Percentiles rank a stretch among this genome's conserved stretches.
Conservation (phyloP, 1,139 yeast species). For the Geotrichum macrosporum region DNA sequence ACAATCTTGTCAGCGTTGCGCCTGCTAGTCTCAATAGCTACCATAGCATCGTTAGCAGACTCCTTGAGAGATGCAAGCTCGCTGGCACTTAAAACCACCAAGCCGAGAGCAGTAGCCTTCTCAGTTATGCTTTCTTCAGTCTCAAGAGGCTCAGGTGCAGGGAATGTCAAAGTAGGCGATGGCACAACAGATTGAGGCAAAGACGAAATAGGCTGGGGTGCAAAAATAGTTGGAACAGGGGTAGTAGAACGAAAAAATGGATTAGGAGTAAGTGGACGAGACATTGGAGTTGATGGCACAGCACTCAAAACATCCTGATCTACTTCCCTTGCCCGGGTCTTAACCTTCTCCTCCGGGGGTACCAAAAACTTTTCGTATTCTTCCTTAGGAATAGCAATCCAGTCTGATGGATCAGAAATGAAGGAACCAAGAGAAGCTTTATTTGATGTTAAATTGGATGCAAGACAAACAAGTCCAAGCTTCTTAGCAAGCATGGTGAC, state of each 20-base stretch:
- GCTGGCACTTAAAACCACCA: conserved; percentile 11
- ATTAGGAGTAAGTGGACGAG: neutral
- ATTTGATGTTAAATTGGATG: conserved; percentile 7
- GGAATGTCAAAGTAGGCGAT: neutral
- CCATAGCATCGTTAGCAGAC: neutral
- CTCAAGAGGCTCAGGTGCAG: neutral
- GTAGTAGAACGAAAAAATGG: conserved; percentile 3
- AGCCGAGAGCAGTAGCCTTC: conserved; percentile 13
- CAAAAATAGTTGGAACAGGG: neutral
- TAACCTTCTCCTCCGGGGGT: conserved; percentile 19
- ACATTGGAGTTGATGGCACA: conserved; percentile 2
- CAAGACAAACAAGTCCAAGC: conserved; percentile 27
- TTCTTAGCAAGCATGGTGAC: conserved; percentile 32
- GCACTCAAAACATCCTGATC: conserved; percentile 21
- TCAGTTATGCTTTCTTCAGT: neutral
- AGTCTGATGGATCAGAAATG: conserved; percentile 29
- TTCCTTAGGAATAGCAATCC: conserved; percentile 44
- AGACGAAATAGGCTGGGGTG: conserved; percentile 12
- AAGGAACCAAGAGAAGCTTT: conserved; percentile 4
- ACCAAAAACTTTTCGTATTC: conserved; percentile 30
- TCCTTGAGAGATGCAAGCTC: conserved; percentile 5
- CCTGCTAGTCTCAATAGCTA: neutral
- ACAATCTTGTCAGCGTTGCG: neutral
- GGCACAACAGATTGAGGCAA: neutral
- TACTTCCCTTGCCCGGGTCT: conserved; percentile 12